Evolutionary conservation across 2,329 filamentous ascomycete species (phyloP).

Genomic region (Exophiala mesophila): DNA sequence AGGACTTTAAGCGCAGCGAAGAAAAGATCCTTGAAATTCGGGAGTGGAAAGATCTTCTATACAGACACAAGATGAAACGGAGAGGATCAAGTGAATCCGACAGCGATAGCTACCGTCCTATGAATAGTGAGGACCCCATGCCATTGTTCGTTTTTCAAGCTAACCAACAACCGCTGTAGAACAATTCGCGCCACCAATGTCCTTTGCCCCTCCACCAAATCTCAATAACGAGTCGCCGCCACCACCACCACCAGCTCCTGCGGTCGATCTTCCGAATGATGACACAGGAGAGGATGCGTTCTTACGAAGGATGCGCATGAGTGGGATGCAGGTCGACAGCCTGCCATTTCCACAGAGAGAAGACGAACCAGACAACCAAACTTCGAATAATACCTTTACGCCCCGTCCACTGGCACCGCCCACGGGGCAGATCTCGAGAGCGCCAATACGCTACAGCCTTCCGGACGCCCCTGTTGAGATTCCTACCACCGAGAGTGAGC

Average conservation of each 20-base stretch:
- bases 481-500: conserved; percentile 49
- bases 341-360: conserved; percentile 31
- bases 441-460: conserved; percentile 68
- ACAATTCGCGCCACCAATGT: conserved; percentile 46
- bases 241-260: conserved; percentile 33
- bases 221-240: conserved; percentile 25
- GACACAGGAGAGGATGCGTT: conserved; percentile 66
- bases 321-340: conserved; percentile 28
- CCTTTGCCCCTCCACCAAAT: conserved; percentile 49
- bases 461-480: conserved; percentile 49
- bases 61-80: conserved; percentile 60
- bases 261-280: conserved; percentile 50
- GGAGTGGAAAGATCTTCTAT: conserved; percentile 80
- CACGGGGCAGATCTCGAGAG: conserved; percentile 60
- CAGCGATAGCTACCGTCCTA: conserved; percentile 43
- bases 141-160: not conserved
- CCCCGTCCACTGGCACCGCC: conserved; percentile 46
- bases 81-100: conserved; percentile 44
- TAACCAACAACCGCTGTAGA: conserved; percentile 30
- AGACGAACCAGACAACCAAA: conserved; percentile 51
- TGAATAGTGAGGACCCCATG: conserved; percentile 47
- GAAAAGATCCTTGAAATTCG: conserved; percentile 73
- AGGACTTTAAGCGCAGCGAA: conserved; percentile 78
- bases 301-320: conserved; percentile 57
- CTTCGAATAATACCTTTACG: conserved; percentile 65